A percentile compares a stretch with the other conserved stretches of the same genome.
phyloP scores from a whole-genome alignment of 1,139 yeast genomes.

The Nadsonia commutata region DNA sequence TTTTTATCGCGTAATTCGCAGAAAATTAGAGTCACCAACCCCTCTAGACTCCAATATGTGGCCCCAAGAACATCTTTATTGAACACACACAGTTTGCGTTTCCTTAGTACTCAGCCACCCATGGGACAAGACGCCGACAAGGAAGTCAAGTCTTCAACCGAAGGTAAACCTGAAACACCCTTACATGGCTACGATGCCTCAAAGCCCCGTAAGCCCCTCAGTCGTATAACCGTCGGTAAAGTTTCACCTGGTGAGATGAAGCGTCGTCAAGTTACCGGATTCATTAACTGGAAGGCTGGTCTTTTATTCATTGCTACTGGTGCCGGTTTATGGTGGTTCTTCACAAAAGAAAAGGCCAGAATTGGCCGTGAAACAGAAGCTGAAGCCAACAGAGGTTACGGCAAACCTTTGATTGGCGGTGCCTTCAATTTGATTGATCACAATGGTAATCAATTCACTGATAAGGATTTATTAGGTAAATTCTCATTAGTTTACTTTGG shows the following conservation, averaged over 20 bases:
- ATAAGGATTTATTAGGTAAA: constrained; percentile 58
- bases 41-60: not conserved
- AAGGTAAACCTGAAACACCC: not conserved
- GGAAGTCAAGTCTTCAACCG: not conserved
- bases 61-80: not conserved
- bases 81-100: not conserved
- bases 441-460: constrained; percentile 58
- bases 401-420: constrained; percentile 90
- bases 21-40: not conserved
- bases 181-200: not conserved
- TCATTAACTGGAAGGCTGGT: constrained; percentile 83
- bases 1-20: not conserved
- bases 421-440: constrained; percentile 61
- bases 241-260: constrained; percentile 7
- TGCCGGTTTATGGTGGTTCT: constrained; percentile 53
- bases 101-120: not conserved
- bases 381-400: constrained; percentile 73
- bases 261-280: constrained; percentile 27
- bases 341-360: constrained; percentile 58
- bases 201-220: constrained; percentile 4
- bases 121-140: not conserved
- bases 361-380: constrained; percentile 58
- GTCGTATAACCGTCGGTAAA: constrained; percentile 5
- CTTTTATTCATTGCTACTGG: constrained; percentile 52
- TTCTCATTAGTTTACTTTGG: constrained; percentile 83